Base-by-base conservation (phyloP, 148 eudicot species). In the Nepenthes mirabilis region DNA sequence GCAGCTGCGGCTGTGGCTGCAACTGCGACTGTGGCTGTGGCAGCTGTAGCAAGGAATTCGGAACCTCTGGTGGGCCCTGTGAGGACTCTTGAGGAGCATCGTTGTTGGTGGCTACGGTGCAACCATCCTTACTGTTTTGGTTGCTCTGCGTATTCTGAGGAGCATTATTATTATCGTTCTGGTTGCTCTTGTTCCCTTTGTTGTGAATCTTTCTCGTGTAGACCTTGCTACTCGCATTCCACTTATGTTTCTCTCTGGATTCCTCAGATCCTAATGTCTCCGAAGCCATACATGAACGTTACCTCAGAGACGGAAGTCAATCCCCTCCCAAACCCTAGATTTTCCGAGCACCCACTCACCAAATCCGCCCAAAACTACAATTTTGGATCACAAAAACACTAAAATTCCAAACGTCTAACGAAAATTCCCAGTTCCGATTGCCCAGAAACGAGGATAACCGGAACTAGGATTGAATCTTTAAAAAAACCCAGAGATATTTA, bases 141-240 rank as follows among this genome's bases (percentile, higher is more conserved):
- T 40, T 40, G 45, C 6, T 40, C 45, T 34, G 9, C 56, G 36
- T n/a, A 33, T 10, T 14, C 47, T 11, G 55, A 14, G 55, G 55
- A 40, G 55, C 1, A 3, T 40, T 45, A 33, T 56, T 33, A 52
- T 61, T 47, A 12, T 1, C 8, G 34, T 63, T 49, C 13, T 37
- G 6, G 37, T 36, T 23, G 23, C 13, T 56, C 9, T 56, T 54
- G 34, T 52, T 60, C 40, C 11, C 23, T 6, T 45, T 58, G 13
- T 61, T 52, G 43, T 23, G 35, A 57, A 32, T 9, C 37, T 34
- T 57, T 14, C 82, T 73, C 52, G 79, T 62, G 63, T 79, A 79
- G 45, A 75, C 83, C 63, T 75, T 79, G 14, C 68, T 65, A 68
- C 68, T 78, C 47, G 65, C 82, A 68, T 57, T 68, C 82, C 76